These are phyloP conservation scores for Triangularia setosa DNA, from an alignment of 2,329 filamentous ascomycete species.

Conservation along the genomic window DNA sequence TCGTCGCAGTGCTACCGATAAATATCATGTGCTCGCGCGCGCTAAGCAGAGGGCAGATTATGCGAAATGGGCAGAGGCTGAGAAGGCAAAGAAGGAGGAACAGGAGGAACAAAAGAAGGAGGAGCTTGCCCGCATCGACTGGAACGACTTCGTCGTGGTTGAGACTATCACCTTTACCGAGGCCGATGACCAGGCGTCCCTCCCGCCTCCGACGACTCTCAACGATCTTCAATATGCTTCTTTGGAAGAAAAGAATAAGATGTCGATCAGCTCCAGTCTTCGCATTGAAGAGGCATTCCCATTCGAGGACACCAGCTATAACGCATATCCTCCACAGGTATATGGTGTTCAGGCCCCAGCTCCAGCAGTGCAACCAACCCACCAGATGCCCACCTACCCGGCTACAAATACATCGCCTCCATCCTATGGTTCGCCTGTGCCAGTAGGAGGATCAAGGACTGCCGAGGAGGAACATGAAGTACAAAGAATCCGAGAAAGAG, in stretches of 20 bases:
- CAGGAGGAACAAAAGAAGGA: slow-evolving; percentile 76
- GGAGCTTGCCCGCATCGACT: slow-evolving; percentile 83
- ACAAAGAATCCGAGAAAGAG: slow-evolving; percentile 59
- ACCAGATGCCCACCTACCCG: slow-evolving; percentile 31
- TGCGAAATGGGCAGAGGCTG: slow-evolving; percentile 75
- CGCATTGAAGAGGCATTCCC: slow-evolving; percentile 96
- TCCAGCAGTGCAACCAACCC: slow-evolving; percentile 35
- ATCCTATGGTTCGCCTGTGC: slow-evolving; percentile 31
- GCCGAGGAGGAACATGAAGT: slow-evolving; percentile 60
- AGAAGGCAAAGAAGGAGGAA: slow-evolving; percentile 86
- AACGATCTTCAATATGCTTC: slow-evolving; percentile 92
- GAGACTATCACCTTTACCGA: slow-evolving; percentile 93
- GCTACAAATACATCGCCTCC: slow-evolving; percentile 37
- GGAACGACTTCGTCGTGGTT: slow-evolving; percentile 95
- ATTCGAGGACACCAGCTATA: slow-evolving; percentile 62
- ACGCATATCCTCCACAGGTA: slow-evolving; percentile 44
- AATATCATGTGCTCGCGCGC: slow-evolving; percentile 72
- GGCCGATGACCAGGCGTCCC: slow-evolving; percentile 76
- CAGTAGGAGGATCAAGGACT: slow-evolving; percentile 32
- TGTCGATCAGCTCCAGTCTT: slow-evolving; percentile 75
- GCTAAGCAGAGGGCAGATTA: slow-evolving; percentile 86
- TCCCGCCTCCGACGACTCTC: slow-evolving; percentile 84
- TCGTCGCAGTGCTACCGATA: slow-evolving; percentile 71
- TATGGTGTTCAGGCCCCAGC: slow-evolving; percentile 44
- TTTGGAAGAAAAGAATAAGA: slow-evolving; percentile 88